Conservation (phyloP, 129 eudicot genomes). For the Artemisia annua region DNA sequence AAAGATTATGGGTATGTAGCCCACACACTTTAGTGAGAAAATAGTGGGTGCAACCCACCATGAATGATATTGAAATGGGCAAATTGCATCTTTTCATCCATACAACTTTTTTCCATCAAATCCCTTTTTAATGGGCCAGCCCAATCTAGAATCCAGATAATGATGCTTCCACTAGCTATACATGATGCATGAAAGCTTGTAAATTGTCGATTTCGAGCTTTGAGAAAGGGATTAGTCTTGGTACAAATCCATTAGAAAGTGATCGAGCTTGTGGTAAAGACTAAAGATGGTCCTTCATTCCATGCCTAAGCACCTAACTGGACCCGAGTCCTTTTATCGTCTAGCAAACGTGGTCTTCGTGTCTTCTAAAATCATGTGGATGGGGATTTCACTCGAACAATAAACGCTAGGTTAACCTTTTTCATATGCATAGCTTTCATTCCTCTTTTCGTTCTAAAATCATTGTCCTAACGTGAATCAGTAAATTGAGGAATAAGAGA, state of each 20-base stretch:
- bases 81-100: constrained; percentile 32
- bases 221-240: constrained; percentile 15
- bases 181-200: constrained; percentile 10
- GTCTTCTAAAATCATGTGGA: constrained; percentile 23
- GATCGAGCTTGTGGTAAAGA: neutral
- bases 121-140: constrained; percentile 34
- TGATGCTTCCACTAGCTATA: constrained; percentile 1
- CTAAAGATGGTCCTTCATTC: constrained; percentile 20
- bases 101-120: constrained; percentile 28
- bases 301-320: constrained; percentile 34
- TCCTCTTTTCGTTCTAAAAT: neutral
- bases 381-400: neutral
- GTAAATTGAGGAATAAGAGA: too few species aligned
- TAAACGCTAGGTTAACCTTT: neutral
- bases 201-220: neutral
- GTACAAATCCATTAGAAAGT: constrained; percentile 25
- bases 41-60: constrained; percentile 39
- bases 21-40: constrained; percentile 35
- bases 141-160: constrained; percentile 28
- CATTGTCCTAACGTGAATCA: too few species aligned
- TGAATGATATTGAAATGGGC: constrained; percentile 33
- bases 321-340: constrained; percentile 18
- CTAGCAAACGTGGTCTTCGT: constrained; percentile 11
- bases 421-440: neutral
- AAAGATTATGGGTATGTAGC: constrained; percentile 25